phyloP scores from a whole-genome alignment of 2,329 filamentous ascomycete genomes.

The Aspergillus ochraceus region DNA sequence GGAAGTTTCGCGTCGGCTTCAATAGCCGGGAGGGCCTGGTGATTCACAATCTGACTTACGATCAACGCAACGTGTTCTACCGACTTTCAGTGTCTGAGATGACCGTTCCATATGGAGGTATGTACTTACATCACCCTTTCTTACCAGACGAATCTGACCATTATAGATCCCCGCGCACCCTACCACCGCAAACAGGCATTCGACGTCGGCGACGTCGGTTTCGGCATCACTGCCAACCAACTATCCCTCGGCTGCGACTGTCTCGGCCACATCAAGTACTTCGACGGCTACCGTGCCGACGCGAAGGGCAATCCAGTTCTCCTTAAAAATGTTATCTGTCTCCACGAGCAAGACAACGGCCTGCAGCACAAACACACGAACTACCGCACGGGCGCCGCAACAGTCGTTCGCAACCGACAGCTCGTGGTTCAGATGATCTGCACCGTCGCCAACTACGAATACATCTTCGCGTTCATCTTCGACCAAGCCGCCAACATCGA shows the following conservation, averaged over 20 bases:
- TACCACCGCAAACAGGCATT: conserved; percentile 72
- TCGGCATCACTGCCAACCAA: conserved; percentile 68
- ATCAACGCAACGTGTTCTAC: conserved; percentile 64
- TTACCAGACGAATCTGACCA: neutral
- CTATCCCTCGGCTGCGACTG: conserved; percentile 71
- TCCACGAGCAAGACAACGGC: conserved; percentile 71
- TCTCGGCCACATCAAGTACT: conserved; percentile 68
- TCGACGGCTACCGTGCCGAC: conserved; percentile 59
- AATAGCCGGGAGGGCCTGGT: conserved; percentile 67
- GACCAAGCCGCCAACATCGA: conserved; percentile 68
- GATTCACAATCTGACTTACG: conserved; percentile 66
- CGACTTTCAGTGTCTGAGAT: conserved; percentile 67
- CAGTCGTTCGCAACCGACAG: conserved; percentile 64
- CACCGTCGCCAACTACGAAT: conserved; percentile 72
- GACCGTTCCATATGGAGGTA: conserved; percentile 53
- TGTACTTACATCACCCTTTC: conserved; percentile 1
- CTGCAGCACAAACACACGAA: conserved; percentile 74
- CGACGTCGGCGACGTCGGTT: conserved; percentile 67
- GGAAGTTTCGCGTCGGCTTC: conserved; percentile 62
- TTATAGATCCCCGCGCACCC: conserved; percentile 62
- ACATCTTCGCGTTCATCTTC: conserved; percentile 71
- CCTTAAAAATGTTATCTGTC: conserved; percentile 66
- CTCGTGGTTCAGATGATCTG: conserved; percentile 70
- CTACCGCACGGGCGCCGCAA: conserved; percentile 65
- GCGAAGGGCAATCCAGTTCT: conserved; percentile 58